Evolutionary conservation across 805 yeast species (phyloP).

Genomic region (Pichia sporocuriosa): DNA sequence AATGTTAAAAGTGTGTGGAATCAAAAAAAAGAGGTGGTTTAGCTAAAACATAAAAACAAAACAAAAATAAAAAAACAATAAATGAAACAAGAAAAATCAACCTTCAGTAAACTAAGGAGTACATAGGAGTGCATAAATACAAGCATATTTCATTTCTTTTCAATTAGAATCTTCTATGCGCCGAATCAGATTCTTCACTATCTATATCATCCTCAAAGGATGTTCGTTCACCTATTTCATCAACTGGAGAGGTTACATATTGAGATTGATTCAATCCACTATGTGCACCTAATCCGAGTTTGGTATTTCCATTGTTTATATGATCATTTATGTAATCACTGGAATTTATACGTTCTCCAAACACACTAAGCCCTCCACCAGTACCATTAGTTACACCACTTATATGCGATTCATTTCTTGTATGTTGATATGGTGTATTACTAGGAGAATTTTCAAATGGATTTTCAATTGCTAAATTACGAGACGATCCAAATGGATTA

Average conservation of each 20-base stretch:
- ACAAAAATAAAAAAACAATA: no score
- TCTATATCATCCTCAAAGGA: neutral
- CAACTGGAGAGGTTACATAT: neutral
- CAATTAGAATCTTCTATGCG: slow-evolving; percentile 1
- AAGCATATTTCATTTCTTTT: neutral
- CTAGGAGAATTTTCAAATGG: slow-evolving; percentile 3
- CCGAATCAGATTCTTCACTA: slow-evolving; percentile 1
- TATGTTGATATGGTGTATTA: neutral
- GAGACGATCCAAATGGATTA: slow-evolving; percentile 1
- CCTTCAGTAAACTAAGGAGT: no score
- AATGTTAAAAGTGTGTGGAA: no score
- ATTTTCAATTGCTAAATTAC: neutral
- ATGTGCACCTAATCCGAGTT: neutral
- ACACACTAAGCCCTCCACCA: slow-evolving; percentile 7
- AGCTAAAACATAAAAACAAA: no score
- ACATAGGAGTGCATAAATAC: neutral
- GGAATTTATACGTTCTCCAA: slow-evolving; percentile 8
- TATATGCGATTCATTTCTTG: slow-evolving; percentile 3
- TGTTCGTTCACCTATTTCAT: neutral
- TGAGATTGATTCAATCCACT: neutral
- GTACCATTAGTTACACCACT: slow-evolving; percentile 6
- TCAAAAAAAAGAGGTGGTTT: no score
- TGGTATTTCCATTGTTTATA: neutral
- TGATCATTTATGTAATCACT: neutral
- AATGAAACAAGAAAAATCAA: no score